A percentile compares a stretch with the other conserved stretches of the same genome.
phyloP scores from a whole-genome alignment of 2,329 filamentous ascomycete species.

The Aureobasidium leucospermi region DNA sequence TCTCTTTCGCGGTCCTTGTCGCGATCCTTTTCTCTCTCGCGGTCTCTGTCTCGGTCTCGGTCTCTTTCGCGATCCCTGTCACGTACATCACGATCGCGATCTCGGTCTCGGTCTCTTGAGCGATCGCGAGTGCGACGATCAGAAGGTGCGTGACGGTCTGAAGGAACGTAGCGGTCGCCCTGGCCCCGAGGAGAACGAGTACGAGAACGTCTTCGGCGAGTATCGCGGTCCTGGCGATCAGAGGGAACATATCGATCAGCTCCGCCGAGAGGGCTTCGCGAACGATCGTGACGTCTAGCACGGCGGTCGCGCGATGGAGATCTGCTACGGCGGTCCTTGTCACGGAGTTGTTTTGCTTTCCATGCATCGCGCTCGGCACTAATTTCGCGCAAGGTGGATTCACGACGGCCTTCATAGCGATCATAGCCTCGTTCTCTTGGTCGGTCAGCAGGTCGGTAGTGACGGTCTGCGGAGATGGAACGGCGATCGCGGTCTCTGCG shows the following conservation, averaged over 20 bases:
- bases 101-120: constrained; percentile 17
- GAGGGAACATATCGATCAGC: constrained; percentile 14
- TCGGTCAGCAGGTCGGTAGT: constrained; percentile 14
- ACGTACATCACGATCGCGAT: constrained; percentile 6
- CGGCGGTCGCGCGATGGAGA: constrained; percentile 14
- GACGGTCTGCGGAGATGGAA: constrained; percentile 3
- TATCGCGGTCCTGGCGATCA: constrained; percentile 35
- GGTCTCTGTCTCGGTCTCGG: constrained; percentile 16
- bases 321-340: constrained; percentile 12
- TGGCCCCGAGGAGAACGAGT: constrained; percentile 7
- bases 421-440: constrained; percentile 10
- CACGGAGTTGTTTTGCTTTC: constrained; percentile 23
- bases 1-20: constrained; percentile 29
- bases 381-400: constrained; percentile 25
- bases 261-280: background rate
- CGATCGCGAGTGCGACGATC: constrained; percentile 7
- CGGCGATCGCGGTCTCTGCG: constrained; percentile 12
- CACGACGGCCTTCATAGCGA: constrained; percentile 15
- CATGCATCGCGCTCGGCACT: constrained; percentile 27
- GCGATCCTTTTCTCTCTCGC: constrained; percentile 21
- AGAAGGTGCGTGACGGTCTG: constrained; percentile 11
- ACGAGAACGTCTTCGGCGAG: constrained; percentile 19
- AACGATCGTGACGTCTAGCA: constrained; percentile 20
- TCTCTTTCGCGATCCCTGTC: constrained; percentile 22
- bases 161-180: constrained; percentile 15